Base-by-base conservation (phyloP, 805 yeast species). In the Blastobotrys chiropterorum region DNA sequence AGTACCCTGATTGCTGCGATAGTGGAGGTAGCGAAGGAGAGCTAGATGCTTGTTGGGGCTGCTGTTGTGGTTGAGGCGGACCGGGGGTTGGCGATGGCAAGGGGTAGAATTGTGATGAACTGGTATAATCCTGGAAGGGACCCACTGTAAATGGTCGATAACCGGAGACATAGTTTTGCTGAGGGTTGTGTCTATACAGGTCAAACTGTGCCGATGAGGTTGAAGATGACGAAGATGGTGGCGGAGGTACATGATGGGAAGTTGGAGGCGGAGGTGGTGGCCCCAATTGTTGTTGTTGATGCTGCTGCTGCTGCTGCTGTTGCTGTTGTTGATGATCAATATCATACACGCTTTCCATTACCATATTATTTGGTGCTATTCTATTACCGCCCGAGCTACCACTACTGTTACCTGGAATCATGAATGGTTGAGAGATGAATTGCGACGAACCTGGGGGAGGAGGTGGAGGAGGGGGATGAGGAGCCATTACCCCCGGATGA, bases 1-100 rank as follows among this genome's bases (percentile, higher is more conserved):
- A 53, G 41, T 54, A 56, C 8, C 53, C 50, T 21, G 50, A 52
- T 5, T 53, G 14, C 17, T 55, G 56, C 3, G 47, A 16, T 38
- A 55, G 38, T 2, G 59, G 56, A 2, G 58, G 59, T 50, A 55
- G 47, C 6, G 58, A 49, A 5, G 58, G 55, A 7, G 57, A 53
- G 31, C 42, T 16, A 39, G 42, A 39, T 6, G 51, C 39, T 21
- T 48, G 53, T 11, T 43, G 52, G 13, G 49, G 54, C 48, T 44
- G 53, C 46, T 44, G 51, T 30, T 50, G 53, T 43, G 39, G 57
- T 11, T 44, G 47, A 19, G 41, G 56, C 7, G 39, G 49, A 15
- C 5, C 11, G 11, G 34, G 34, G 5, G 34, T 26, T 5, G 34
- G 34, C 11, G 34, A 26, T 6, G 34, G 34, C 34, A 26, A 26